A percentile compares a stretch with the other conserved stretches of the same genome.
Evolutionary conservation across 2,329 filamentous ascomycete genomes (phyloP).

Genomic region (Ceratocystis albifundus): DNA sequence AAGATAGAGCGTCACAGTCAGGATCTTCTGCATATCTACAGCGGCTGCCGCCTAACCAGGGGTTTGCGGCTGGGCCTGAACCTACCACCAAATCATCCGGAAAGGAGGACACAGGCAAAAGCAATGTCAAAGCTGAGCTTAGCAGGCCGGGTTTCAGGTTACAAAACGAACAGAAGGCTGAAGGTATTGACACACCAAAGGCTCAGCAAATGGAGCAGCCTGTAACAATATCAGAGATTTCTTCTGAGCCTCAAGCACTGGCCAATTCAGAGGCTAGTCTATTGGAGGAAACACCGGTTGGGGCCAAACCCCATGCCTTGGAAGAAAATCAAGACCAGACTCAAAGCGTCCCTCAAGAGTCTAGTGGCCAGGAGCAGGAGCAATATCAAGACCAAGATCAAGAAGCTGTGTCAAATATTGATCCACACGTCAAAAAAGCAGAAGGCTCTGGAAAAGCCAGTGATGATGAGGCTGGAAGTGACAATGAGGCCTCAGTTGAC

Average conservation of each 20-base stretch:
- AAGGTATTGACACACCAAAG: neutral
- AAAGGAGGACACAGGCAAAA: neutral
- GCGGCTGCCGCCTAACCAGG: neutral
- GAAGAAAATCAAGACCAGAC: constrained; percentile 28
- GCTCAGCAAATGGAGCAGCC: neutral
- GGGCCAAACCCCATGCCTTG: constrained; percentile 22
- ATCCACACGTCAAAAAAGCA: constrained; percentile 29
- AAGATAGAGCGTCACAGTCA: constrained; percentile 8
- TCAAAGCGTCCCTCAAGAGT: constrained; percentile 2
- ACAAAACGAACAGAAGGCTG: neutral
- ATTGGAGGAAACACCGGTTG: neutral
- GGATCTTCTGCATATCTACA: neutral
- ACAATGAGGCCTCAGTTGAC: constrained; percentile 56
- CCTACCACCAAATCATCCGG: constrained; percentile 1
- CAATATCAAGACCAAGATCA: constrained; percentile 24
- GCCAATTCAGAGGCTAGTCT: constrained; percentile 19
- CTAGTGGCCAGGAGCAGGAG: constrained; percentile 23
- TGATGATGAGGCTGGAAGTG: constrained; percentile 60
- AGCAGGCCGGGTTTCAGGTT: neutral
- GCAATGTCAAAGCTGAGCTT: neutral
- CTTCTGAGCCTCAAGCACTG: constrained; percentile 23
- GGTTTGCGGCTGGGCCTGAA: neutral
- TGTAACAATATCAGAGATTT: constrained; percentile 10
- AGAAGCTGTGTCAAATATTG: neutral
- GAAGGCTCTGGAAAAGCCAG: constrained; percentile 43